phyloP scores from a whole-genome alignment of 176 grass and related monocot genomes.

The Puccinellia tenuiflora region DNA sequence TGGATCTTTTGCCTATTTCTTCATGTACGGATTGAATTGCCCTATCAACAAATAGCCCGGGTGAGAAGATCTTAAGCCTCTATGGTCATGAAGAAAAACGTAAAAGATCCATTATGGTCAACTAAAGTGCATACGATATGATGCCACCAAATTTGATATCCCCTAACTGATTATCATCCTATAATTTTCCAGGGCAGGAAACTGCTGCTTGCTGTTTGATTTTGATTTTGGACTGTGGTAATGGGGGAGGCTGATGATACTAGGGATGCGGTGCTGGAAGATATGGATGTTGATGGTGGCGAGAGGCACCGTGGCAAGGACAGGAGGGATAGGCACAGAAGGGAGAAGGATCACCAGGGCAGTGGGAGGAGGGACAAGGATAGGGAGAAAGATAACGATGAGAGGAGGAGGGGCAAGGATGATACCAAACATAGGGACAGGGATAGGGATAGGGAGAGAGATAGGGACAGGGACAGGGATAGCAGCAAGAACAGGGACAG shows the following conservation, averaged over 20 bases:
- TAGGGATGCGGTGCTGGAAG: conserved; percentile 36
- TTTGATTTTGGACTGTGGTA: not conserved
- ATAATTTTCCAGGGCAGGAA: not conserved
- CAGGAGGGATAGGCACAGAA: conserved; percentile 42
- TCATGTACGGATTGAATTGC: too few species aligned
- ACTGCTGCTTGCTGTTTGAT: too few species aligned
- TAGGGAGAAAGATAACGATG: conserved; percentile 42
- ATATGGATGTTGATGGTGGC: conserved; percentile 37
- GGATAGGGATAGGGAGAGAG: conserved; percentile 26
- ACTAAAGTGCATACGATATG: not conserved
- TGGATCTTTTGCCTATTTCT: too few species aligned
- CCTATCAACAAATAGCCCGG: too few species aligned
- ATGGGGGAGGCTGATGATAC: conserved; percentile 40
- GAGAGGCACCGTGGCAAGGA: conserved; percentile 43
- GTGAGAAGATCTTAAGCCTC: too few species aligned
- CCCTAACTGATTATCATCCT: not conserved
- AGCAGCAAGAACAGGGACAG: conserved; percentile 32
- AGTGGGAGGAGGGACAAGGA: conserved; percentile 37
- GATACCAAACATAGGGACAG: conserved; percentile 25
- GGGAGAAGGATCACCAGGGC: conserved; percentile 38
- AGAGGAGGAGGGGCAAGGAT: conserved; percentile 40
- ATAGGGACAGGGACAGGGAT: conserved; percentile 37
- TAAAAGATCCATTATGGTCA: not conserved
- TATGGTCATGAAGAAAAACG: not conserved
- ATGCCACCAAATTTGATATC: not conserved